Conservation (phyloP, 805 yeast genomes). For the Wickerhamomyces canadensis region DNA sequence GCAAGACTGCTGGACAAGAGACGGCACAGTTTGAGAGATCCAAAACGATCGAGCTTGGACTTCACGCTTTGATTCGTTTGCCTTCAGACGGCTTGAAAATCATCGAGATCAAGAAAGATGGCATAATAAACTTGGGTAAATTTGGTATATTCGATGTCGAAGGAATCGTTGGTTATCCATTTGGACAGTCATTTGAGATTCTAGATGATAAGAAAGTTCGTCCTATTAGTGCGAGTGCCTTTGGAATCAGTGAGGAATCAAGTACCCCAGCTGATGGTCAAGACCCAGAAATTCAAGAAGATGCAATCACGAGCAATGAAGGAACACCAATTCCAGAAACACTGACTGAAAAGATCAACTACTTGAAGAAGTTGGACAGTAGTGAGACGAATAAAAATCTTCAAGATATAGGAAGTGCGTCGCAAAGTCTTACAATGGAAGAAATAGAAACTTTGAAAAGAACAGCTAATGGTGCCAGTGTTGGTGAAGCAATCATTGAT, state of each 20-base stretch:
- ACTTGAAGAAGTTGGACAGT: constrained; percentile 29
- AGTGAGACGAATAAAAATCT: constrained; percentile 63
- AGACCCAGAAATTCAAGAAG: constrained; percentile 18
- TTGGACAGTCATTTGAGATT: constrained; percentile 88
- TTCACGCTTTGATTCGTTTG: constrained; percentile 55
- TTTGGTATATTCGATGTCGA: constrained; percentile 81
- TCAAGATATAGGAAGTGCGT: constrained; percentile 58
- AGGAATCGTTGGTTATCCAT: constrained; percentile 72
- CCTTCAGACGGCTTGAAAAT: constrained; percentile 81
- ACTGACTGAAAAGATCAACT: constrained; percentile 21
- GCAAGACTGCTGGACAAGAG: constrained; percentile 2
- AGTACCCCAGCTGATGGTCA: constrained; percentile 25
- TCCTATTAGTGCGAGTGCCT: constrained; percentile 40
- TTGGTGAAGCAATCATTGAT: constrained; percentile 75
- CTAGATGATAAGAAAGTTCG: constrained; percentile 45
- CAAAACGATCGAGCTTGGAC: constrained; percentile 18
- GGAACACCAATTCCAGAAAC: constrained; percentile 27
- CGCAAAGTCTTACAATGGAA: constrained; percentile 69
- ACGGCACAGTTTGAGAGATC: constrained; percentile 2
- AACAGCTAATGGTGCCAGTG: constrained; percentile 51
- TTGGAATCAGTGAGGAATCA: constrained; percentile 26
- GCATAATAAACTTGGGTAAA: constrained; percentile 73
- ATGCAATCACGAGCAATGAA: constrained; percentile 30
- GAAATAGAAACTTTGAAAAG: constrained; percentile 82
- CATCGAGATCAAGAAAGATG: constrained; percentile 56